Percentiles rank a stretch among this genome's conserved stretches.
Evolutionary conservation across 1,139 yeast genomes (phyloP).

Genomic region (Kodamaea anthophila): DNA sequence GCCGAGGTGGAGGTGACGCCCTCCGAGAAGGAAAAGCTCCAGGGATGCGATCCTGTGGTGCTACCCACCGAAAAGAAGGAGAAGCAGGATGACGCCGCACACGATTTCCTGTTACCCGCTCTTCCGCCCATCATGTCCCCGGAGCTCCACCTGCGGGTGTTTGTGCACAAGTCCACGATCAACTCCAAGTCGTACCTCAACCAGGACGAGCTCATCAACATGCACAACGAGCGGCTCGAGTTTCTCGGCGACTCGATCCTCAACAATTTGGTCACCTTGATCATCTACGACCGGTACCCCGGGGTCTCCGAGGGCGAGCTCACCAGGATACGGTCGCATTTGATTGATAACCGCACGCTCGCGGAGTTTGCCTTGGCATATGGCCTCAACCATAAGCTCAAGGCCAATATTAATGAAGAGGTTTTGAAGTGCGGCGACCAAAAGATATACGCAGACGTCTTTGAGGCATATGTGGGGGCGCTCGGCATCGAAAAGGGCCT

Average conservation of each 20-base stretch:
- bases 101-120: too few species aligned
- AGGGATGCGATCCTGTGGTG: constrained; percentile 2
- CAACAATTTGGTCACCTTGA: constrained; percentile 63
- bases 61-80: constrained; percentile 7
- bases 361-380: constrained; percentile 67
- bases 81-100: constrained; percentile 10
- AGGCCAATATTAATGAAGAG: constrained; percentile 41
- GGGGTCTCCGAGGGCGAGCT: constrained; percentile 76
- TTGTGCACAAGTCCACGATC: constrained; percentile 72
- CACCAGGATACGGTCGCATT: constrained; percentile 60
- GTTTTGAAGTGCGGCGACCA: constrained; percentile 47
- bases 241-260: constrained; percentile 89
- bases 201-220: constrained; percentile 49
- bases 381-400: constrained; percentile 58
- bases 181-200: constrained; percentile 53
- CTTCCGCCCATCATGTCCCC: constrained; percentile 64
- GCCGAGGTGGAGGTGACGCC: constrained; percentile 13
- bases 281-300: constrained; percentile 63
- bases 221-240: constrained; percentile 87
- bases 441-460: constrained; percentile 68
- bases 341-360: constrained; percentile 71
- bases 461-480: constrained; percentile 92
- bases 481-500: constrained; percentile 55
- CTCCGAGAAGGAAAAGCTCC: constrained; percentile 9
- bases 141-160: constrained; percentile 61